Conservation (phyloP, 148 eudicot genomes). For the Persicaria maculosa region DNA sequence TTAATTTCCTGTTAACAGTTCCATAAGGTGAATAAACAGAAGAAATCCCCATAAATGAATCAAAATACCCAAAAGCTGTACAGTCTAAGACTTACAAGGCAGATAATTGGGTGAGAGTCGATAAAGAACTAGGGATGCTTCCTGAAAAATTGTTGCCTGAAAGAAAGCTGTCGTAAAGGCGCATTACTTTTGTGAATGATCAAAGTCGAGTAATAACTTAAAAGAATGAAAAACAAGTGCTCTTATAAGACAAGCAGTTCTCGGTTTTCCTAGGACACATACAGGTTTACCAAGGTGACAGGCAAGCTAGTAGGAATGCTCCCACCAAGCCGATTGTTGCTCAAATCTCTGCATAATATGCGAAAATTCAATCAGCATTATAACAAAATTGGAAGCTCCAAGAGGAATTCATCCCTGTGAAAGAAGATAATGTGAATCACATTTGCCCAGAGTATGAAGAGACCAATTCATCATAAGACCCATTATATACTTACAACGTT, state of each 20-base stretch:
- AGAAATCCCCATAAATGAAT: not conserved
- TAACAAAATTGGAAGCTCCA: not conserved
- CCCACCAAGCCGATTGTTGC: slow-evolving; percentile 81
- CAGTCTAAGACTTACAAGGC: slow-evolving; percentile 45
- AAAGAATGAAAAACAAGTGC: not conserved
- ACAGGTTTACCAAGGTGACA: slow-evolving; percentile 53
- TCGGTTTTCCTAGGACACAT: slow-evolving; percentile 21
- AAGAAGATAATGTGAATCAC: not conserved
- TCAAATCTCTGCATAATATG: slow-evolving; percentile 54
- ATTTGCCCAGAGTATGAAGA: not conserved
- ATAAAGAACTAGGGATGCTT: slow-evolving; percentile 62
- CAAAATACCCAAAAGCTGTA: slow-evolving; percentile 1
- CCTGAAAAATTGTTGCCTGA: slow-evolving; percentile 79
- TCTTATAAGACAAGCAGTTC: not conserved
- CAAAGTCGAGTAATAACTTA: not conserved
- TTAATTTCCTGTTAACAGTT: slow-evolving; percentile 55
- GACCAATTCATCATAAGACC: not conserved
- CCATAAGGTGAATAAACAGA: slow-evolving; percentile 6
- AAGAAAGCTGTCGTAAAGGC: slow-evolving; percentile 75
- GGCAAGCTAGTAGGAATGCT: slow-evolving; percentile 79
- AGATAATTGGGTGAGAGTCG: slow-evolving; percentile 45
- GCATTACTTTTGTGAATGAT: slow-evolving; percentile 20
- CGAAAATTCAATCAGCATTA: slow-evolving; percentile 15
- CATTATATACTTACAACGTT: slow-evolving; percentile 42
- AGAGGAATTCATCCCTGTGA: not conserved